A percentile compares a stretch with the other conserved stretches of the same genome.
These are phyloP conservation scores for Kodamaea leandrae DNA, from an alignment of 805 yeast species.

Conservation along the genomic window DNA sequence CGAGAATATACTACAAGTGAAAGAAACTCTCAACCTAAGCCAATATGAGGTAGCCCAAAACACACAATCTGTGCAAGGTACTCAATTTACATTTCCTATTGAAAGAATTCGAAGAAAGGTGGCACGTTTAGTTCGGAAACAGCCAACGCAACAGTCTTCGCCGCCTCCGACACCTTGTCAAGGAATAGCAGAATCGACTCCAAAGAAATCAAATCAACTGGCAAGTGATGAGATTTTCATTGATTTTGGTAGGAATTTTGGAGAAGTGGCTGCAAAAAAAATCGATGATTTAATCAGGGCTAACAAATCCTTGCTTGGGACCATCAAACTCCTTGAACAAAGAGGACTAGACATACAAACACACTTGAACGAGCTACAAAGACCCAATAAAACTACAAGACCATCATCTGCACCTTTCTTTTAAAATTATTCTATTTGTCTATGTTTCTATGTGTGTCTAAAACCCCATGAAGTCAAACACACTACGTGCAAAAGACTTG, in stretches of 20 bases:
- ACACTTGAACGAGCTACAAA: too few relatives aligned
- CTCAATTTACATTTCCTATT: neutral
- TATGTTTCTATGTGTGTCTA: neutral
- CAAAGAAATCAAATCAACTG: neutral
- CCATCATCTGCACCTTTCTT: too few relatives aligned
- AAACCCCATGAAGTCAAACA: slow-evolving; percentile 27
- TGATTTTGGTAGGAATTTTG: too few relatives aligned
- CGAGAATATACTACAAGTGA: neutral
- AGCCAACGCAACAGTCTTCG: too few relatives aligned
- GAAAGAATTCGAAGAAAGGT: neutral
- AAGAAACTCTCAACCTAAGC: neutral
- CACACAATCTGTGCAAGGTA: neutral
- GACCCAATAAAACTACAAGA: too few relatives aligned
- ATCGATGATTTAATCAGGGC: too few relatives aligned
- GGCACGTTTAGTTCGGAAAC: neutral
- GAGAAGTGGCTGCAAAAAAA: too few relatives aligned
- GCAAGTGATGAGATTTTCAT: too few relatives aligned
- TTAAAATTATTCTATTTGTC: too few relatives aligned
- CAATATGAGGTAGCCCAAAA: too few relatives aligned
- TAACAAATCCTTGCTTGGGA: too few relatives aligned
- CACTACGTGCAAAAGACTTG: slow-evolving; percentile 27
- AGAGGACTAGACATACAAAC: too few relatives aligned
- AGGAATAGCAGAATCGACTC: neutral
- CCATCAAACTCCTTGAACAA: neutral
- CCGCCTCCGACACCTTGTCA: neutral